phyloP scores from a whole-genome alignment of 768 basidiomycete genomes.

The Termitomyces heimii region DNA sequence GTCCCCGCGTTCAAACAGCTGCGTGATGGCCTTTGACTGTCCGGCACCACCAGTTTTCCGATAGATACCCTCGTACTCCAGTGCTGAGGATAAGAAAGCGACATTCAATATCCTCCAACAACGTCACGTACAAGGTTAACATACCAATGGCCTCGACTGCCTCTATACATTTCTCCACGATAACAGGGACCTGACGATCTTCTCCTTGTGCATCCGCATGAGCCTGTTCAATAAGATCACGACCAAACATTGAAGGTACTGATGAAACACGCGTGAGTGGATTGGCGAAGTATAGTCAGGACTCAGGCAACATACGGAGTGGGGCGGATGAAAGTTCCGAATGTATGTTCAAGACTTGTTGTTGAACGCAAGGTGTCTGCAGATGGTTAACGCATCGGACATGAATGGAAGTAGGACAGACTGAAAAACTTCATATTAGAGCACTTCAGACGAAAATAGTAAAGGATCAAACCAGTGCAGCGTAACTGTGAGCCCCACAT shows the following conservation, averaged over 20 bases:
- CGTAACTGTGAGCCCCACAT: constrained; percentile 97
- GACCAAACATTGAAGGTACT: constrained; percentile 93
- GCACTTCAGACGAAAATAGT: background rate
- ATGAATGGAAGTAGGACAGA: constrained; percentile 82
- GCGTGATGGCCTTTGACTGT: constrained; percentile 89
- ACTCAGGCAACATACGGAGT: constrained; percentile 30
- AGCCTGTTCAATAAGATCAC: constrained; percentile 82
- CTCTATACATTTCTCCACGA: constrained; percentile 94
- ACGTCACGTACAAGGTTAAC: constrained; percentile 14
- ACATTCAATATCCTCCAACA: background rate
- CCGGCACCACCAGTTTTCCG: constrained; percentile 94
- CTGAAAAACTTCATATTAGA: constrained; percentile 30
- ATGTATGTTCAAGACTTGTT: constrained; percentile 19
- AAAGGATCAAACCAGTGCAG: constrained; percentile 65
- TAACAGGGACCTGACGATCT: constrained; percentile 68
- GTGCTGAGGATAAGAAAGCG: constrained; percentile 37
- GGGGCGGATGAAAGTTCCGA: constrained; percentile 28
- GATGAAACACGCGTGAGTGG: constrained; percentile 10
- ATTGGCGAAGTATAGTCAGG: background rate
- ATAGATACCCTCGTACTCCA: constrained; percentile 98
- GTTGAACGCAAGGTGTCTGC: constrained; percentile 59
- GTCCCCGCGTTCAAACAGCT: constrained; percentile 90
- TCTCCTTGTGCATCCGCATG: constrained; percentile 53
- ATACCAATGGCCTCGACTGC: constrained; percentile 85
- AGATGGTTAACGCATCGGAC: constrained; percentile 76